Base-by-base conservation (phyloP, 2,329 filamentous ascomycete genomes). In the Nemania abortiva region DNA sequence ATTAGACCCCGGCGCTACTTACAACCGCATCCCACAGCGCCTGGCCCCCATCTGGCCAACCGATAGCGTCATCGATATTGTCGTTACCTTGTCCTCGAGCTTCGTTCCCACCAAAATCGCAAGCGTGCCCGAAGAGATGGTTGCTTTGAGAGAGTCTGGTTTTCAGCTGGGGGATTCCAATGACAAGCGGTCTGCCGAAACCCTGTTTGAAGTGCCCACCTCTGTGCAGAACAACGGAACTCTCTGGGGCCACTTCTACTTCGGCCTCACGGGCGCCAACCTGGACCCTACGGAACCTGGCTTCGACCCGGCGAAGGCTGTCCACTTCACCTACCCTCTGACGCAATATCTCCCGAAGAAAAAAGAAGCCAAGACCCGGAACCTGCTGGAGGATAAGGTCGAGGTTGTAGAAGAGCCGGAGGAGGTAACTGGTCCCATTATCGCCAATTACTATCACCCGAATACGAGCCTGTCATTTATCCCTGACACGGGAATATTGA, bases 341-440 rank as follows among this genome's bases (percentile, higher is more conserved):
- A 98, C 95, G 2, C 92, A 97, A 77, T 95, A 97, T 79, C 87
- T 97, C 61, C 88, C 92, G 29, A 97, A 95, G 87, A 98, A 97
- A 85, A 97, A 97, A 84, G 86, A 90, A 45, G 86, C 86, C 74
- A 98, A 98, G 87, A 93, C 92, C 24, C 91, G 95, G 77, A 98
- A 95, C 77, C 85, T 99, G 64, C 85, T 99, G n/a, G 88, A 88
- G 22, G 85, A 84, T 66, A 81, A 80, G 54, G 80, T 79, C 10
- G 74, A 86, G n/a, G 81, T 81, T 31, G 83, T 84, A 20, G 84
- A 86, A 73, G 82, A 82, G 4, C 81, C 83, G 10, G 85, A 85
- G 73, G 85, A 88, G 65, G 83, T 84, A 1, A 82, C 86, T 5
- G 90, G 90, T 0, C 90, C 93, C n/a, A 84, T 91, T 62, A 89